Evolutionary conservation across 768 basidiomycete species (phyloP), one percentile per base, ranked within the genome.

Genomic region (Macrolepiota dolichaula): DNA sequence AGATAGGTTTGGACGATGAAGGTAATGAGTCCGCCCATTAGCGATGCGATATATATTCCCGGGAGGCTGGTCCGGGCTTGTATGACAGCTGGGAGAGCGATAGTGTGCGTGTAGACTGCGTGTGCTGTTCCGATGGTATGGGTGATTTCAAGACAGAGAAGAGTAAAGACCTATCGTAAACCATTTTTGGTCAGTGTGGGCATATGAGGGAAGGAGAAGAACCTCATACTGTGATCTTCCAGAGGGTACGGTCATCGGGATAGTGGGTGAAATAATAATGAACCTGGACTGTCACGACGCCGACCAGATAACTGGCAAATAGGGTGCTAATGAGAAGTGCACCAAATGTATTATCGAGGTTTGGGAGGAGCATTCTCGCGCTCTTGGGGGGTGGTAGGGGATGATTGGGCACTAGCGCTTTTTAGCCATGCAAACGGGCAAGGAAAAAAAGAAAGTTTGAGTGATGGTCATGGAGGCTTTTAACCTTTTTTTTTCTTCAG

Each of bases 61-160:
- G 62, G 59, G 61, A 71, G 67, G 7, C 63, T 67, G 22, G 63
- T 64, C 10, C 70, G 51, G 11, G 65, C 62, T 46, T 71, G 29
- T 32, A 32, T 32, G 62, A 2, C 70, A 68, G 19, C 62, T 36
- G 1, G 69, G 69, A 6, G 70, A 71, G 1, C 64, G 61, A 77
- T 70, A 1, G 74, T 76, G 37, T 69, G 65, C 4, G 62, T 64
- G 59, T 76, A 76, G n/a, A 75, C 64, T 4, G 70, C 69, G 49
- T 68, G 69, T 35, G 63, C 63, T 12, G 71, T 65, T 1, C 69
- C 67, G 1, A 72, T 57, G 1, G 73, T 72, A 65, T 73, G 72
- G 4, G 63, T 69, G 12, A 70, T 61, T 52, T 73, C 74, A 1
- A 71, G 46, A 7, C 70, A 27, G 72, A 72, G 72, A 40, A 42